Base-by-base conservation (phyloP, 2,329 filamentous ascomycete genomes). In the Ascochyta pisi region DNA sequence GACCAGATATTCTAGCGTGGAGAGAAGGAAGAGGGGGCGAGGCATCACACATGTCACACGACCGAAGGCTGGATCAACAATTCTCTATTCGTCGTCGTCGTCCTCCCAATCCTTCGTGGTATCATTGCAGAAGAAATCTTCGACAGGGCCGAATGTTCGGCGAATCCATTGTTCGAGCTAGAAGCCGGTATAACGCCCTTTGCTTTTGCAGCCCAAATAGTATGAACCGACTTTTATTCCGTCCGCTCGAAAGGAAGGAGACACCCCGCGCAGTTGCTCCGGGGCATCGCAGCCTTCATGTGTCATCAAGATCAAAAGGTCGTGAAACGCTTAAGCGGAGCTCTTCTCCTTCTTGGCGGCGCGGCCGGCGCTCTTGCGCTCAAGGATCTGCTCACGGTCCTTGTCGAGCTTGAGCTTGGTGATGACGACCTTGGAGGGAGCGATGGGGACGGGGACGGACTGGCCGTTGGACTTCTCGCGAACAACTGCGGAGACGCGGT, bases 321-420 rank as follows among this genome's bases (percentile, higher is more conserved):
- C 59, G 62, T 63, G 34, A 59, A 43, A 50, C 67, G 75, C 86
- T 83, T 78, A 83, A 69, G 71, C 53, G 38, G 53, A 56, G 42
- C 67, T 81, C 82, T 89, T 89, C 83, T 92, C 92, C 79, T 83
- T 82, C 79, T 82, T 82, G 78, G 87, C 84, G 83, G 94, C 91
- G 66, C 90, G 89, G 76, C 91, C 91, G 69, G 83, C 81, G 82
- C 89, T 88, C 84, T 90, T 92, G 82, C 91, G 88, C 83, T 91
- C 90, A 73, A 96, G 85, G 77, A 95, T 95, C 79, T 83, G 84
- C 86, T 95, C 91, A 72, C 91, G 89, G 83, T 96, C 91, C 89
- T 95, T 94, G 86, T 95, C 91, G 76, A 97, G 86, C 90, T 98
- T 96, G 81, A 98, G 87, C 88, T 97, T 97, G 84, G 89, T 96